A percentile compares a stretch with the other conserved stretches of the same genome.
phyloP scores from a whole-genome alignment of 2,329 filamentous ascomycete species.

The Colletotrichum sp. region DNA sequence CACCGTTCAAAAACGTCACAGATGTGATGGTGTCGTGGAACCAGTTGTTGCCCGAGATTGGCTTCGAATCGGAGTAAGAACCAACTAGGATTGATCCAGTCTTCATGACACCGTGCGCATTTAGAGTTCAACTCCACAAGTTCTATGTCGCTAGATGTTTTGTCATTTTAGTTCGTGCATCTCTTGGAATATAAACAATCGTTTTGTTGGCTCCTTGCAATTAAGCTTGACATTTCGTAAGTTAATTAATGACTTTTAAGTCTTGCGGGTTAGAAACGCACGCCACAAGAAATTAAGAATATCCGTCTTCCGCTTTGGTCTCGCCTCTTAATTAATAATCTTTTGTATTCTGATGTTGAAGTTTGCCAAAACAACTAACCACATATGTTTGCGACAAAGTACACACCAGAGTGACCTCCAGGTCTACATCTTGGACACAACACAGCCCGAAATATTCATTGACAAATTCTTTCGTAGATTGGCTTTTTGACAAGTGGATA shows the following conservation, averaged over 20 bases:
- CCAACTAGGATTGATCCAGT: neutral
- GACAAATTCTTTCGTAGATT: neutral
- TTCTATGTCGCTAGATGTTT: neutral
- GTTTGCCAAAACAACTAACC: neutral
- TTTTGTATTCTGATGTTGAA: neutral
- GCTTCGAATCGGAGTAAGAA: neutral
- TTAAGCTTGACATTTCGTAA: neutral
- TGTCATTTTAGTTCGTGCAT: neutral
- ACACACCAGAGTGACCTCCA: neutral
- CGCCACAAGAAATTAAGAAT: neutral
- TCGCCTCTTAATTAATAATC: neutral
- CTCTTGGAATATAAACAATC: neutral
- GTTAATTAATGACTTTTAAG: neutral
- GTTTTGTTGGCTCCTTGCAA: neutral
- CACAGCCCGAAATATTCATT: neutral
- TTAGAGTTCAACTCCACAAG: neutral
- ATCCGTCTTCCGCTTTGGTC: neutral
- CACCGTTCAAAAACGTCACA: neutral
- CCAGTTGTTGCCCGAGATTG: neutral
- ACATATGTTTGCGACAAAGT: neutral
- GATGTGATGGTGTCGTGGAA: neutral
- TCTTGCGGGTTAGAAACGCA: neutral
- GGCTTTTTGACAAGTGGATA: fast-evolving
- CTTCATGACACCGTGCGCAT: neutral
- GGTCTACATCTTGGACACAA: neutral